These are phyloP conservation scores for Nothopassalora personata DNA, from an alignment of 2,329 filamentous ascomycete species.

Conservation along the genomic window DNA sequence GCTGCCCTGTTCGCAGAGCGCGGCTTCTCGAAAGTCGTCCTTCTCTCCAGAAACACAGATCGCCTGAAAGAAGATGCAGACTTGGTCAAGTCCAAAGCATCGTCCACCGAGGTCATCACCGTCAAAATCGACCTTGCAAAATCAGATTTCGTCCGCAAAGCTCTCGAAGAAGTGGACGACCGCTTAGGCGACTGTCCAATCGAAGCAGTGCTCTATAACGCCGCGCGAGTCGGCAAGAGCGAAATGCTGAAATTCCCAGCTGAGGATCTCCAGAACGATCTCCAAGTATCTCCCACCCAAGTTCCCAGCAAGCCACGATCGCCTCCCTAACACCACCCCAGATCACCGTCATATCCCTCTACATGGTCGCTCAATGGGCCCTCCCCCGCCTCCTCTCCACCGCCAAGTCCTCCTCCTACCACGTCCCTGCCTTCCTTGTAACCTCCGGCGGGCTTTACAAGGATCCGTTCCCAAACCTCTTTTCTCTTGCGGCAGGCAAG, in stretches of 20 bases:
- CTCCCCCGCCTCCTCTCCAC: conserved; percentile 37
- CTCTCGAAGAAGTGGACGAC: conserved; percentile 38
- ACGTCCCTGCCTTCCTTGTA: conserved; percentile 45
- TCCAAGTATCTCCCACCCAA: conserved; percentile 31
- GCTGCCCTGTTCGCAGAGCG: conserved; percentile 25
- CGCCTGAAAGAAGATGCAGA: conserved; percentile 23
- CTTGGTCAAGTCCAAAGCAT: conserved; percentile 15
- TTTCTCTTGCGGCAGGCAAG: conserved; percentile 47
- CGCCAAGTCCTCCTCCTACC: conserved; percentile 14
- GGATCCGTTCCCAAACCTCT: conserved; percentile 33
- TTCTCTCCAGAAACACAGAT: conserved; percentile 21
- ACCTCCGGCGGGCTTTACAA: conserved; percentile 43
- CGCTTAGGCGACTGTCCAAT: conserved; percentile 32
- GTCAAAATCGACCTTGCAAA: conserved; percentile 42
- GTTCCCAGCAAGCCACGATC: neutral
- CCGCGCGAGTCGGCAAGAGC: conserved; percentile 41
- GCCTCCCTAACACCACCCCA: conserved; percentile 14
- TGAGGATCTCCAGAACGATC: conserved; percentile 44
- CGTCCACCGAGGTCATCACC: conserved; percentile 32
- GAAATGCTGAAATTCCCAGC: conserved; percentile 38
- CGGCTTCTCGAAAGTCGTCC: conserved; percentile 24
- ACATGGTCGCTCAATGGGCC: conserved; percentile 41
- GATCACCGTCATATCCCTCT: conserved; percentile 44
- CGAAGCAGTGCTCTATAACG: conserved; percentile 48
- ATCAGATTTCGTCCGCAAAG: conserved; percentile 31